Evolutionary conservation across 139 green algal genomes (phyloP), one percentile per base, ranked within the genome.

Genomic region (Asterochloris sp.): DNA sequence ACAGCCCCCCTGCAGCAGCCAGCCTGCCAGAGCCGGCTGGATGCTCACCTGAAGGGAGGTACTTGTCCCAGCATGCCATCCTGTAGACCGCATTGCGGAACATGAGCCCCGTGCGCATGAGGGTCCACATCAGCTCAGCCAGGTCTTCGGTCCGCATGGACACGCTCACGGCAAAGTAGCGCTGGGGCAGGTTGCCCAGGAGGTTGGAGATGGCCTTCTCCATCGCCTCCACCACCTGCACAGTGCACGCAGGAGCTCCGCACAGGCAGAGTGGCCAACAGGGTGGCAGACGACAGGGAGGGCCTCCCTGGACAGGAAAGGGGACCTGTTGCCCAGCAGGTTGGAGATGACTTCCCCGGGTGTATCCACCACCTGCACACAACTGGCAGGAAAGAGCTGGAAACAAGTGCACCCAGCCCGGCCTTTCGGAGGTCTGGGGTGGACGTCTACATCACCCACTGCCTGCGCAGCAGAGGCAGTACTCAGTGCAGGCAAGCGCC

Each of bases 91-190:
- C 95, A 82, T 95, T 95, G 13, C 92, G 84, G 84, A 98, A 96
- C 89, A 92, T 90, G 89, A 95, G 95, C 12, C 95, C 95, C 0
- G 93, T 96, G 86, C 95, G 95, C 61, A 98, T 88, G 29, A 97
- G 89, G 62, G 81, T 94, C 82, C 92, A 93, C 90, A 98, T 96
- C 0, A 98, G 90, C 84, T 97, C 91, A 26, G 94, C 91, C 62
- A 98, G 84, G 81, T 94, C 94, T 47, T 98, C 94, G 14, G 69
- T 71, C 28, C 90, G 86, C 4, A 93, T 91, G 60, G 78, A 87
- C 61, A 98, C 90, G 10, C 87, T 94, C 61, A 98, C 92, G 19
- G 90, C 78, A 81, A 98, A 98, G 78, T 94, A 96, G 77, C 95
- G 82, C 17, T 91, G 90, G 11, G 95, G 95, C 75, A 98, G 89